A percentile compares a stretch with the other conserved stretches of the same genome.
Conservation (phyloP, 345 rosid species). For the Arabidopsis suecica region DNA sequence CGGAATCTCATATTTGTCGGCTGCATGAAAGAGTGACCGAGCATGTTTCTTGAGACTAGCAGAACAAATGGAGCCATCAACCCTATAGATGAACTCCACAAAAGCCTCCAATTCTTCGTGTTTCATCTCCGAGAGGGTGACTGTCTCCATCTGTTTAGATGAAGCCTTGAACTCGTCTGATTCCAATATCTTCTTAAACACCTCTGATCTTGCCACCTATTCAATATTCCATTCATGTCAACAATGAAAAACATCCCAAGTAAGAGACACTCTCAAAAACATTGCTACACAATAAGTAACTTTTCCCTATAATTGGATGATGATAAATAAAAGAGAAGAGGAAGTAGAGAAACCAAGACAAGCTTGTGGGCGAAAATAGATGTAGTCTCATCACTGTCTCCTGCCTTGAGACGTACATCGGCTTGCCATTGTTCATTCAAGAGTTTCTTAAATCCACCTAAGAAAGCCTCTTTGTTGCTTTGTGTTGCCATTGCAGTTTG, state of each 20-base stretch:
- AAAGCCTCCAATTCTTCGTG: conserved; percentile 14
- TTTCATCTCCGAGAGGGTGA: conserved; percentile 10
- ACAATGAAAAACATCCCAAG: background rate
- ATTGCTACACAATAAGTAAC: background rate
- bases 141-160: background rate
- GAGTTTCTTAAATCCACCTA: conserved; percentile 8
- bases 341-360: conserved; percentile 9
- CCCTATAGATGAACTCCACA: conserved; percentile 26
- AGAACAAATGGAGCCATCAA: background rate
- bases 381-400: conserved; percentile 18
- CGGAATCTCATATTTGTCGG: conserved; percentile 15
- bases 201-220: conserved; percentile 22
- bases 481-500: background rate
- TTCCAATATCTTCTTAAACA: conserved; percentile 25
- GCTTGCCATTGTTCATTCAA: conserved; percentile 24
- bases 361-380: conserved; percentile 30
- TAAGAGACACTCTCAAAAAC: background rate
- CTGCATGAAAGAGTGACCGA: conserved; percentile 22
- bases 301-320: background rate
- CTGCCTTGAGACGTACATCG: conserved; percentile 29
- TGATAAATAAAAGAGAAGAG: background rate
- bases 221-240: background rate
- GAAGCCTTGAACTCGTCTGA: conserved; percentile 4
- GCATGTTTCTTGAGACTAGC: background rate
- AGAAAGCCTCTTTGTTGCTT: conserved; percentile 7